Base-by-base conservation (phyloP, 1,139 yeast species). In the Geotrichum carabidarum region DNA sequence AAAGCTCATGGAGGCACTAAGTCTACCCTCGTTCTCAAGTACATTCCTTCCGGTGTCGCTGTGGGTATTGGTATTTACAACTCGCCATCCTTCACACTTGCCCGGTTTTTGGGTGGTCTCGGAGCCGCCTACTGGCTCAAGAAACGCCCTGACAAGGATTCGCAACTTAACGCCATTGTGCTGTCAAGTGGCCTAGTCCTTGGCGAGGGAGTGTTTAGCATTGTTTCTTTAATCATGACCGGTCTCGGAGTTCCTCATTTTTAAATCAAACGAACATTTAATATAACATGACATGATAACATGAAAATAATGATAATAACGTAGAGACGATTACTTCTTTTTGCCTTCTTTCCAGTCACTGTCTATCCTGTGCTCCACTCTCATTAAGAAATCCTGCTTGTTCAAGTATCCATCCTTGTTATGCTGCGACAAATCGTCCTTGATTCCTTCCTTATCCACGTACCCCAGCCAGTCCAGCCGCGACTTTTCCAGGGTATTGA, bases 11-110 rank as follows among this genome's bases (percentile, higher is more conserved):
- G 30, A 34, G 22, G 36, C 36, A 22, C 44, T 3, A 38, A 14
- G 9, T 7, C 40, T 12, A 12, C 14, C 8, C 14, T 7, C 8
- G 11, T 48, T 4, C 32, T 46, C 18, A 34, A 42, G 27, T 87
- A 80, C 73, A 67, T 90, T 34, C 99, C 99, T 0, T 84, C 89
- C 43, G 99, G 99, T 8, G 95, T 93, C 15, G 97, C 99, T 0
- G 96, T 90, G 11, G 99, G 99, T 0, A 86, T 93, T 57, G 99
- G 99, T 18, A 88, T 93, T 59, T 93, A 93, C 68, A 93, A 93
- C 67, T 79, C 94, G 0, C 98, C 98, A 2, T 85, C 90, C 50
- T 93, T 93, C 70, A 93, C 99, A 0, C 75, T 93, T 44, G 98
- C 98, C 0, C 77, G 99, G 63, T 91, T 93, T 65, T 61, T 89